Percentiles rank a stretch among this genome's conserved stretches.
Conservation (phyloP, 371 early-diverging fungal genomes). For the Mucor irregularis region DNA sequence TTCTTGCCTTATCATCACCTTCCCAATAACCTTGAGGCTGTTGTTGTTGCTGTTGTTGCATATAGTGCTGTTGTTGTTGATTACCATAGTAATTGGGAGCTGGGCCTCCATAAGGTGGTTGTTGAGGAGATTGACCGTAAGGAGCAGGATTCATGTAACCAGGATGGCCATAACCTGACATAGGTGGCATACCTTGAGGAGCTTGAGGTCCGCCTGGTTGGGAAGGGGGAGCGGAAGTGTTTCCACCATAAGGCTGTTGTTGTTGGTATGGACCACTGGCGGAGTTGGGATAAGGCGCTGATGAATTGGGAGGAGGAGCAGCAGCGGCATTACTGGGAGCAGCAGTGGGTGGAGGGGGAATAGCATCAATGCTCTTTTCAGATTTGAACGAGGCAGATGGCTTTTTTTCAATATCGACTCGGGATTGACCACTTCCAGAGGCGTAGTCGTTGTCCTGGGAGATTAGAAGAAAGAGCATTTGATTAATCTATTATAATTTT, state of each 20-base stretch:
- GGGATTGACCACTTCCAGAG: slow-evolving; percentile 3
- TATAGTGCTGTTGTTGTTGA: slow-evolving; percentile 11
- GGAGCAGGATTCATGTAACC: slow-evolving; percentile 13
- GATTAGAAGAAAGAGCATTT: neutral
- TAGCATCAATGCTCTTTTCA: slow-evolving; percentile 4
- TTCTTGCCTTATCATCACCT: slow-evolving; percentile 19
- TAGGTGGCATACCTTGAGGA: slow-evolving; percentile 4
- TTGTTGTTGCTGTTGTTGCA: slow-evolving; percentile 9
- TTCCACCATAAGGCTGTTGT: slow-evolving; percentile 5
- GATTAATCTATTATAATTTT: neutral
- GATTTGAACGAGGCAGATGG: neutral
- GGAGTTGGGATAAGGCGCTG: neutral
- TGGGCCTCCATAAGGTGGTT: neutral
- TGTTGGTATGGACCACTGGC: slow-evolving; percentile 15
- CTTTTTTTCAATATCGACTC: slow-evolving; percentile 5
- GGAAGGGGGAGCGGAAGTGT: neutral
- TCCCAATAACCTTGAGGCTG: slow-evolving; percentile 18
- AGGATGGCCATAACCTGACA: slow-evolving; percentile 13
- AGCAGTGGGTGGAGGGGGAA: slow-evolving; percentile 4
- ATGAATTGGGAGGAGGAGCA: neutral
- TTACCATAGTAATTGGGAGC: neutral
- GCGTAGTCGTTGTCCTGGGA: slow-evolving; percentile 7
- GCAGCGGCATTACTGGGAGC: neutral
- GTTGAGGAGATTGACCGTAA: neutral
- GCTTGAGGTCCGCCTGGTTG: no score